Evolutionary conservation across 2,329 filamentous ascomycete genomes (phyloP).

Genomic region (Colletotrichum eleusines): DNA sequence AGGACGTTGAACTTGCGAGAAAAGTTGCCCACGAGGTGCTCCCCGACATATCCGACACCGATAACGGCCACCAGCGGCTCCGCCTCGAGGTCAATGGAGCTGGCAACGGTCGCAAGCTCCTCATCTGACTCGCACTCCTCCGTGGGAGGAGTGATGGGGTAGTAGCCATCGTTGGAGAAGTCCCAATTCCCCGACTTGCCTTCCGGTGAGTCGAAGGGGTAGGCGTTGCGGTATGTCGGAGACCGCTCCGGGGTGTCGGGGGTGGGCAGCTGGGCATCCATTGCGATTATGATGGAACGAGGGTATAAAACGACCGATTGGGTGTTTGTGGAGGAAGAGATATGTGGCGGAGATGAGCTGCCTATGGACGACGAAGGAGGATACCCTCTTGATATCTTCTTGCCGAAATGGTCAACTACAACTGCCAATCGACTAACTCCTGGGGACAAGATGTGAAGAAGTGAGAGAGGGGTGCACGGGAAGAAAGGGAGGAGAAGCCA

Average conservation of each 20-base stretch:
- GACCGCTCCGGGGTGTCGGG: constrained; percentile 38
- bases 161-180: constrained; percentile 32
- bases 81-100: constrained; percentile 39
- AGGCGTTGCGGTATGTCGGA: constrained; percentile 29
- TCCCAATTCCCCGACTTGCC: constrained; percentile 31
- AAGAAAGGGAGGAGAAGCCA: constrained; percentile 4
- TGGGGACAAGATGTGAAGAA: constrained; percentile 14
- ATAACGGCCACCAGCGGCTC: constrained; percentile 61
- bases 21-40: constrained; percentile 61
- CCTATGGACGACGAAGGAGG: constrained; percentile 12
- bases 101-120: constrained; percentile 36
- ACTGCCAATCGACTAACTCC: constrained; percentile 25
- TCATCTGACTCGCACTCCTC: constrained; percentile 43
- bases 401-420: constrained; percentile 27
- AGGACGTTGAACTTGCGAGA: constrained; percentile 55
- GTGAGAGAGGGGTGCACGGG: constrained; percentile 22
- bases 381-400: constrained; percentile 33
- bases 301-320: constrained; percentile 23
- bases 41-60: constrained; percentile 66
- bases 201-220: constrained; percentile 27
- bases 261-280: constrained; percentile 35
- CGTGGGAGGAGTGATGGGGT: constrained; percentile 41
- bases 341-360: not conserved
- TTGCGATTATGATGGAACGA: constrained; percentile 10
- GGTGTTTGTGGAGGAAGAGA: not conserved